Evolutionary conservation across 805 yeast genomes (phyloP).

Genomic region (Candida tallmaniae): DNA sequence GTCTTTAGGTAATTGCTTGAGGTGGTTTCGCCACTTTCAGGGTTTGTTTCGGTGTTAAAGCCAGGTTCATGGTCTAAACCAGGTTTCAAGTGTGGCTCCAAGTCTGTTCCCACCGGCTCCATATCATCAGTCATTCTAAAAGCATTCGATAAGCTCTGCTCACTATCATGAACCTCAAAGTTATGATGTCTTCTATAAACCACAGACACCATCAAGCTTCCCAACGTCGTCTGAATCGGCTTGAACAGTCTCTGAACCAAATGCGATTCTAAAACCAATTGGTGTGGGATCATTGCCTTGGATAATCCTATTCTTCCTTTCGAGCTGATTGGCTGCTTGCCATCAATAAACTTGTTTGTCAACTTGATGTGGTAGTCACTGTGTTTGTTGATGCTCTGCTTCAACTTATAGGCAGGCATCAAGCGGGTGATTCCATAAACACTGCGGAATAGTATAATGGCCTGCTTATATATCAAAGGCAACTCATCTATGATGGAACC

Average conservation of each 20-base stretch:
- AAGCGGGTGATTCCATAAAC: conserved; percentile 61
- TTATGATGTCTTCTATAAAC: conserved; percentile 71
- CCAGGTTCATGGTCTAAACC: background rate
- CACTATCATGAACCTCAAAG: conserved; percentile 65
- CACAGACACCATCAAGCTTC: conserved; percentile 68
- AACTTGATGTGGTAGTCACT: conserved; percentile 31
- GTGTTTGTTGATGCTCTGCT: conserved; percentile 22
- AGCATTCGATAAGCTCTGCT: conserved; percentile 56
- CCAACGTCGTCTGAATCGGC: conserved; percentile 72
- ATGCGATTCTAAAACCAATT: conserved; percentile 40
- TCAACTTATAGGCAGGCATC: conserved; percentile 67
- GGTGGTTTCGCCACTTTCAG: background rate
- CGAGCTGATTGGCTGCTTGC: conserved; percentile 70
- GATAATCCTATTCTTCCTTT: conserved; percentile 84
- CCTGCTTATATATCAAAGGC: conserved; percentile 67
- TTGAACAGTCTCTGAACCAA: conserved; percentile 58
- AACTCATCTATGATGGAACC: conserved; percentile 46
- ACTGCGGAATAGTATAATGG: conserved; percentile 69
- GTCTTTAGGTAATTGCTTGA: too few species aligned
- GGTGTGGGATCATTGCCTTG: conserved; percentile 52
- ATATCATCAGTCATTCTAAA: conserved; percentile 42
- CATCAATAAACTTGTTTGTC: conserved; percentile 65
- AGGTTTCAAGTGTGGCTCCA: too few species aligned
- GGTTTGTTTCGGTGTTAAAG: background rate
- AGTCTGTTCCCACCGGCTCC: conserved; percentile 3